phyloP scores from a whole-genome alignment of 179 eudicot species.

The Beta macrorhiza region DNA sequence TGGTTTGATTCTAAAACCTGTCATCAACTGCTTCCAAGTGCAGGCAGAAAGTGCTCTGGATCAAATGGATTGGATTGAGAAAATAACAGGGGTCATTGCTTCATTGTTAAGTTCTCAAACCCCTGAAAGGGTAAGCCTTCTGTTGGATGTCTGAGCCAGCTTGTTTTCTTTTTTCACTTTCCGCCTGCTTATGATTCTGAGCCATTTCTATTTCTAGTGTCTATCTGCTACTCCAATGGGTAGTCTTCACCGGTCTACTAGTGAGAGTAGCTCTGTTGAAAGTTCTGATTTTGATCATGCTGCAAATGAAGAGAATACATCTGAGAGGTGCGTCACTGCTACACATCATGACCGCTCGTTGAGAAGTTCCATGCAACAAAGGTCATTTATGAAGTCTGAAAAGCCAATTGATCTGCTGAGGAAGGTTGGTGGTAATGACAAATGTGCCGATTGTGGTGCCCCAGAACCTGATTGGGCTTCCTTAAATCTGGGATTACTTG shows the following conservation, averaged over 20 bases:
- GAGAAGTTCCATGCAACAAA: slow-evolving; percentile 70
- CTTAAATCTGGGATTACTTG: slow-evolving; percentile 92
- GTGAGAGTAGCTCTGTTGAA: slow-evolving; percentile 97
- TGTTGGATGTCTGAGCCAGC: slow-evolving; percentile 7
- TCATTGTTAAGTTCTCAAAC: slow-evolving; percentile 93
- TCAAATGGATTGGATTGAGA: slow-evolving; percentile 99
- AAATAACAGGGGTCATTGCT: slow-evolving; percentile 97
- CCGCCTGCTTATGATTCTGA: slow-evolving; percentile 12
- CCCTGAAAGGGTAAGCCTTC: slow-evolving; percentile 77
- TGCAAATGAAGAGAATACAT: slow-evolving; percentile 63
- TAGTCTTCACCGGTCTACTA: slow-evolving; percentile 81
- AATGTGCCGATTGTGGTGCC: slow-evolving; percentile 98
- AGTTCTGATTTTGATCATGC: slow-evolving; percentile 87
- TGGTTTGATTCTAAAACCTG: slow-evolving; percentile 8
- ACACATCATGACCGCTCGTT: slow-evolving; percentile 59
- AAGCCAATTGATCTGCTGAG: slow-evolving; percentile 80
- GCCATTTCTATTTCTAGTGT: slow-evolving; percentile 51
- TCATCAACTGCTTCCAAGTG: slow-evolving; percentile 28
- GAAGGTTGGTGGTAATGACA: slow-evolving; percentile 82
- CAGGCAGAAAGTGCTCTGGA: slow-evolving; percentile 99
- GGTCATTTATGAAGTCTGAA: slow-evolving; percentile 59
- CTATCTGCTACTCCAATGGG: slow-evolving; percentile 76
- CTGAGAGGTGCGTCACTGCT: slow-evolving; percentile 59
- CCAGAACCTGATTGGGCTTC: slow-evolving; percentile 99
- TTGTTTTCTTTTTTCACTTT: slow-evolving; percentile 12